Evolutionary conservation across 257 asterid genomes (phyloP).

Genomic region (Nicotiana undulata): DNA sequence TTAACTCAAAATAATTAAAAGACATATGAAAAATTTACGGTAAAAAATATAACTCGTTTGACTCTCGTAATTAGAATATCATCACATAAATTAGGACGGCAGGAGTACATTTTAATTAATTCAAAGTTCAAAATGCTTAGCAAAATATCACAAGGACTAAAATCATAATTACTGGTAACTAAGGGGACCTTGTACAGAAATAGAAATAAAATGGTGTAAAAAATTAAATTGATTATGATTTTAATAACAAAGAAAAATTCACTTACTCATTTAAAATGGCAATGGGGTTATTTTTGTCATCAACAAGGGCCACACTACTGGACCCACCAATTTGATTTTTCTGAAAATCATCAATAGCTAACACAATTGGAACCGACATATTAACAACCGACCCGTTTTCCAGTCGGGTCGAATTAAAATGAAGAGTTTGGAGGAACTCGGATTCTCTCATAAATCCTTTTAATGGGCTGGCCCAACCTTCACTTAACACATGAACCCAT

Average conservation of each 20-base stretch:
- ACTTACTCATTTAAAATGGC: conserved; percentile 71
- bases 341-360: conserved; percentile 71
- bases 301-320: conserved; percentile 62
- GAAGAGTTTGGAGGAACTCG: conserved; percentile 98
- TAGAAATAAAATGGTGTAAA: too few species aligned
- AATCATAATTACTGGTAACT: too few species aligned
- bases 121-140: too few species aligned
- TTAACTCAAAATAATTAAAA: too few species aligned
- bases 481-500: conserved; percentile 96
- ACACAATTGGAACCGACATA: conserved; percentile 93
- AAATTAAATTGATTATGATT: too few species aligned
- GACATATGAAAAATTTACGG: too few species aligned
- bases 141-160: too few species aligned
- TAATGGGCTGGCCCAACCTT: conserved; percentile 99
- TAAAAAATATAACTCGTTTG: too few species aligned
- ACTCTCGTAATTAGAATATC: too few species aligned
- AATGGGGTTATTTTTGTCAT: conserved; percentile 30
- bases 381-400: conserved; percentile 70
- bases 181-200: too few species aligned
- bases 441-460: conserved; percentile 88
- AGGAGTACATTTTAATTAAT: too few species aligned
- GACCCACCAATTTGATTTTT: conserved; percentile 51
- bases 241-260: background rate
- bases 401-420: conserved; percentile 72
- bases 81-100: too few species aligned